Base-by-base conservation (phyloP, 2,329 filamentous ascomycete species). In the Neonectria coccinea region DNA sequence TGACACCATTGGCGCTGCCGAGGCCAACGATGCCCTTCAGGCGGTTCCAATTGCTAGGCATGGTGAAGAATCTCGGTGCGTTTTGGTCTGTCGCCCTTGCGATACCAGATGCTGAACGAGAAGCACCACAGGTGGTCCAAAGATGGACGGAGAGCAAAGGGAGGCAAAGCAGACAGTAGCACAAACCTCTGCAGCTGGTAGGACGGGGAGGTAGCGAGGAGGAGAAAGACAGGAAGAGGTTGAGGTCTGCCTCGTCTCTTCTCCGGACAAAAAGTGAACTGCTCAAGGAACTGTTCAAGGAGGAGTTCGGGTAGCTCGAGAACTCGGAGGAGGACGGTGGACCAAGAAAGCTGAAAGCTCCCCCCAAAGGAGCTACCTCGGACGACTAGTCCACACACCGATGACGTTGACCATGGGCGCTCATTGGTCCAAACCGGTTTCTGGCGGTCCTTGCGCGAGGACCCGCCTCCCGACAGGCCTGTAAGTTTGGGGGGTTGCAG, bases 21-120 rank as follows among this genome's bases (percentile, higher is more conserved):
- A 70, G 67, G 60, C 72, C 71, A 48, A 80, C 71, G 48, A 78
- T 59, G 53, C 73, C 70, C 65, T 76, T 78, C 67, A 77, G 64
- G 48, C 73, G 74, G 25, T 64, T 69, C 78, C 77, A 79, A 55
- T 71, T 66, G 47, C 56, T 56, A 27, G 55, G 42, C 73, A 74
- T 75, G 51, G 33, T 64, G 57, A 44, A 48, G 56, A n/a, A 67
- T 58, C 42, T 62, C 45, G 7, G 11, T 33, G 51, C 27, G 54
- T 44, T 44, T 31, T 53, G 29, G 25, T 18, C 29, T 33, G 25
- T 25, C 25, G 25, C 27, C 27, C 48, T 31, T 33, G 48, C 27
- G 29, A 20, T 36, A 14, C 27, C 9, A 12, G 45, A 27, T 48
- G 22, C 14, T 22, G 5, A 29, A 27, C 22, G n/a, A 51, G 48